Evolutionary conservation across 768 basidiomycete genomes (phyloP).

Genomic region (Russula brevipes): DNA sequence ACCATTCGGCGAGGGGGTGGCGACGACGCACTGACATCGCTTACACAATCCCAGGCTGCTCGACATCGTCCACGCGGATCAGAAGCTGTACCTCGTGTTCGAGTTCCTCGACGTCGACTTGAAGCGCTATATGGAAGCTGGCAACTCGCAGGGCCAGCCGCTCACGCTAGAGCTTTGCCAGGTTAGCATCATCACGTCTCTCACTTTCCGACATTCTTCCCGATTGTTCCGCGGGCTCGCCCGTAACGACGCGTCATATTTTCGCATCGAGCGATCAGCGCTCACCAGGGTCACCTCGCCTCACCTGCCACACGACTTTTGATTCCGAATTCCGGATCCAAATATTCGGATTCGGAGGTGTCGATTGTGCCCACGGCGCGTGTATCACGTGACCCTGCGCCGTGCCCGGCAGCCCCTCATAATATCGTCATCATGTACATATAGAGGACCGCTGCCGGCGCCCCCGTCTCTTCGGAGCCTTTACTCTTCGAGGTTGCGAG

Average conservation of each 20-base stretch:
- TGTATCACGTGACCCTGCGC: conserved; percentile 18
- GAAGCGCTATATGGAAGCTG: conserved; percentile 93
- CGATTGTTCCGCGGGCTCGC: background rate
- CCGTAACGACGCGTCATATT: conserved; percentile 28
- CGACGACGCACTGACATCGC: background rate
- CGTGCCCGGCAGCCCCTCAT: background rate
- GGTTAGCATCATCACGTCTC: conserved; percentile 44
- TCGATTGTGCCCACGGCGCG: background rate
- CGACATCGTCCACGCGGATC: conserved; percentile 95
- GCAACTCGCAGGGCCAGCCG: conserved; percentile 64
- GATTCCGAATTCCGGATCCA: conserved; percentile 26
- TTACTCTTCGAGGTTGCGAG: background rate
- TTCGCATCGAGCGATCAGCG: conserved; percentile 29
- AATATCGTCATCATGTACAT: too few species aligned
- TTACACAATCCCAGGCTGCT: conserved; percentile 55
- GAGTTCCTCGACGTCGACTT: conserved; percentile 97
- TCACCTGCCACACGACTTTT: conserved; percentile 6
- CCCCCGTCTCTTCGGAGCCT: background rate
- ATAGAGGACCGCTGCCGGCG: background rate
- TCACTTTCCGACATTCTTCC: background rate
- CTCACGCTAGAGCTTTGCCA: conserved; percentile 72
- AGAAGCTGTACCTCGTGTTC: conserved; percentile 96
- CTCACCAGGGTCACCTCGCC: conserved; percentile 15
- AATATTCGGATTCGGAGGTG: conserved; percentile 17
- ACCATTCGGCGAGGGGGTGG: background rate